phyloP scores from a whole-genome alignment of 2,329 filamentous ascomycete genomes.

The Cladophialophora carrionii region DNA sequence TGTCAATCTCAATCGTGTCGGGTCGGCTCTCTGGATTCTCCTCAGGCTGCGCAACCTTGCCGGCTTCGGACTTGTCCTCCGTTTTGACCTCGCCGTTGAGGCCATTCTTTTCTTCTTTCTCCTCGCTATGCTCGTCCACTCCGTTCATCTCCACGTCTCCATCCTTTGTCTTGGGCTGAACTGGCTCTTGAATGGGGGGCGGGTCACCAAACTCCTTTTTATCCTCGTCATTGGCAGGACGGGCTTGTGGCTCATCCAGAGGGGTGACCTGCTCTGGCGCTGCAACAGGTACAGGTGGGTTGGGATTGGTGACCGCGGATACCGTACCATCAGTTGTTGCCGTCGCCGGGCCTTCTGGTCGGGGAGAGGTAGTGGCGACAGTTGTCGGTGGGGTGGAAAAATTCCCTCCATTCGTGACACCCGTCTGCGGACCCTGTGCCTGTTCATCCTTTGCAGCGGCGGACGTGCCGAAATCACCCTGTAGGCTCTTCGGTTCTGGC shows the following conservation, averaged over 20 bases:
- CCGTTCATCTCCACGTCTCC: slow-evolving; percentile 20
- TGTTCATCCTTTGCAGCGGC: slow-evolving; percentile 3
- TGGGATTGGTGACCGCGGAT: background rate
- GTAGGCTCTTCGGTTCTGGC: slow-evolving; percentile 29
- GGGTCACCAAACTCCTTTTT: background rate
- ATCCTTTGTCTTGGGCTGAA: slow-evolving; percentile 7
- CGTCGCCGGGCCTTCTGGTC: background rate
- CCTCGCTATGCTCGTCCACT: slow-evolving; percentile 2
- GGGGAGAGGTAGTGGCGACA: background rate
- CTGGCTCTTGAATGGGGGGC: slow-evolving; percentile 1
- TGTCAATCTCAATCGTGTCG: slow-evolving; percentile 29
- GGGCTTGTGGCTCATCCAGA: background rate
- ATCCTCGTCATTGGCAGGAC: background rate
- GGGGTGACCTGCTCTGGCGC: background rate
- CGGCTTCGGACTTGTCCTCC: slow-evolving; percentile 9
- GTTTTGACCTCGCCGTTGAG: slow-evolving; percentile 1
- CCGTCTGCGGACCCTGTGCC: background rate
- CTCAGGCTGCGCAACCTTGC: background rate
- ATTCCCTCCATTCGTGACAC: slow-evolving; percentile 1
- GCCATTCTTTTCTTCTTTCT: slow-evolving; percentile 7
- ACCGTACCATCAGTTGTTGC: slow-evolving; percentile 1
- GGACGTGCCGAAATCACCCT: slow-evolving; percentile 30
- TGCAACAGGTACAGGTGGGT: background rate
- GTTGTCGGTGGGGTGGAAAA: slow-evolving; percentile 1
- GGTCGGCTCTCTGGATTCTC: slow-evolving; percentile 13